Conservation (phyloP, 768 basidiomycete species). For the Hortiboletus campestris region DNA sequence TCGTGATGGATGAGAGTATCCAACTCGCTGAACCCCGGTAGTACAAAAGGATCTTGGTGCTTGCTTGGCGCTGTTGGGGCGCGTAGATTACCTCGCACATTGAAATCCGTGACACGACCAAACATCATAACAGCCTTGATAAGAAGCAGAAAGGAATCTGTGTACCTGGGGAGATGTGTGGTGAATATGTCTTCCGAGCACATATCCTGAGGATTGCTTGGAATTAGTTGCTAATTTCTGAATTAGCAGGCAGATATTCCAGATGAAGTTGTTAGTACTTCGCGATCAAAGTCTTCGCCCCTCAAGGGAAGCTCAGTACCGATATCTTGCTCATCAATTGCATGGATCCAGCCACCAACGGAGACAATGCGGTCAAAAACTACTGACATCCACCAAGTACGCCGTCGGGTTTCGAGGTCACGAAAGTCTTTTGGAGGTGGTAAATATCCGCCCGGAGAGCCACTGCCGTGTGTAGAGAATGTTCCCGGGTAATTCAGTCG, state of each 20-base stretch:
- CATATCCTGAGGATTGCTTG: constrained; percentile 76
- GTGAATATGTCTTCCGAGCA: constrained; percentile 62
- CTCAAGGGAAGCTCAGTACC: constrained; percentile 82
- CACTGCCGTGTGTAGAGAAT: constrained; percentile 63
- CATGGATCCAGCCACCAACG: constrained; percentile 84
- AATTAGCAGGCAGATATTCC: constrained; percentile 13
- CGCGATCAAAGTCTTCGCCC: constrained; percentile 70
- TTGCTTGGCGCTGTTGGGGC: constrained; percentile 66
- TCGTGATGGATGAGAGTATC: constrained; percentile 65
- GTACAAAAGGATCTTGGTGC: constrained; percentile 67
- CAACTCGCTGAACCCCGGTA: constrained; percentile 65
- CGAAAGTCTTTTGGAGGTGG: constrained; percentile 73
- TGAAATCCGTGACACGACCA: constrained; percentile 82
- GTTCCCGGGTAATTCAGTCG: constrained; percentile 86
- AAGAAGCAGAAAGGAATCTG: constrained; percentile 77
- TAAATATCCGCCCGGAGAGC: constrained; percentile 75
- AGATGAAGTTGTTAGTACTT: constrained; percentile 43
- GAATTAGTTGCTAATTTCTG: constrained; percentile 48
- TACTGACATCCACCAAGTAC: constrained; percentile 92
- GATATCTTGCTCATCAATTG: constrained; percentile 78
- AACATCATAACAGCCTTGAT: constrained; percentile 85
- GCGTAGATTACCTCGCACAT: constrained; percentile 70
- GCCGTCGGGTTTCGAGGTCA: constrained; percentile 74
- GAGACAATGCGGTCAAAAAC: constrained; percentile 81
- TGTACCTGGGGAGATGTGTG: constrained; percentile 71